Evolutionary conservation across 306 rosid species (phyloP).

Genomic region (Corylus avellana): DNA sequence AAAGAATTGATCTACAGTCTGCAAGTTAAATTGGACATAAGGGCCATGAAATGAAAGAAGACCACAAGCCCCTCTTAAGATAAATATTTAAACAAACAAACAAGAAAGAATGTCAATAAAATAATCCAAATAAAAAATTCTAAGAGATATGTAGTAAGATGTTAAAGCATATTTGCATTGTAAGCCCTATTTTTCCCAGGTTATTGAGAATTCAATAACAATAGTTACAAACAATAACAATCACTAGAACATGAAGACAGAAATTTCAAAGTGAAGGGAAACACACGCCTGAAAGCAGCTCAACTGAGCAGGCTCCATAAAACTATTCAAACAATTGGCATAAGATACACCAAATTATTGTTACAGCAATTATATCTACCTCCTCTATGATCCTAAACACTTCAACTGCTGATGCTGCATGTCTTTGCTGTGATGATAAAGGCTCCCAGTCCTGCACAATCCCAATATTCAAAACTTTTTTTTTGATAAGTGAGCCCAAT

Average conservation of each 20-base stretch:
- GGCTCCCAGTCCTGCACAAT: conserved; percentile 57
- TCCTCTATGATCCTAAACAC: conserved; percentile 60
- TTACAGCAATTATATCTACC: conserved; percentile 33
- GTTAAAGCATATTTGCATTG: neutral
- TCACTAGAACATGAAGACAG: neutral
- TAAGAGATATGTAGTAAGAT: neutral
- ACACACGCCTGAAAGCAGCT: neutral
- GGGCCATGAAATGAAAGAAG: neutral
- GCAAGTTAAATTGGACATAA: conserved; percentile 27
- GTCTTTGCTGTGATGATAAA: conserved; percentile 54
- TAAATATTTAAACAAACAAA: neutral
- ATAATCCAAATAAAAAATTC: neutral
- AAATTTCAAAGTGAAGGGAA: conserved; percentile 6
- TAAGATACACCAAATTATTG: neutral
- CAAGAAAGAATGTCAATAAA: neutral
- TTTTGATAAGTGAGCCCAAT: neutral
- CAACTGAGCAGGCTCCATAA: neutral
- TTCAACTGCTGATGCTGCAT: conserved; percentile 53
- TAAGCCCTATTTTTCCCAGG: neutral
- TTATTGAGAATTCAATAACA: neutral
- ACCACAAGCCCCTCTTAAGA: neutral
- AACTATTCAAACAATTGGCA: neutral
- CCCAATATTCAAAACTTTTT: neutral
- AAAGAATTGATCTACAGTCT: conserved; percentile 64
- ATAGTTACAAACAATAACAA: neutral